A percentile compares a stretch with the other conserved stretches of the same genome.
phyloP scores from a whole-genome alignment of 768 basidiomycete species.

The Butyriboletus loyo region DNA sequence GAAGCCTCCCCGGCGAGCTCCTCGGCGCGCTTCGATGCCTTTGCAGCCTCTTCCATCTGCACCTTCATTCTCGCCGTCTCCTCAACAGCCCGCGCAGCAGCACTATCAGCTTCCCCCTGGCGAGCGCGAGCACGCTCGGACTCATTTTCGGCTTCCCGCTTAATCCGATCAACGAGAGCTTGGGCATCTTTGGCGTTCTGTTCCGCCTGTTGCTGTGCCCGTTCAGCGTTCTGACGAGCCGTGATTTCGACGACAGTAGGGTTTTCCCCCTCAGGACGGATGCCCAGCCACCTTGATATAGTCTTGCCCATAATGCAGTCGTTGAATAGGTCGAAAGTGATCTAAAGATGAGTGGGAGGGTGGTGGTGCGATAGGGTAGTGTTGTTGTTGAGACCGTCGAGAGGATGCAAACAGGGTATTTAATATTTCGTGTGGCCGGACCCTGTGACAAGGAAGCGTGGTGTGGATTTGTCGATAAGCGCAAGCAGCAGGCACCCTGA shows the following conservation, averaged over 20 bases:
- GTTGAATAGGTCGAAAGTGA: not conserved
- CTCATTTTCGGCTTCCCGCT: conserved; percentile 8
- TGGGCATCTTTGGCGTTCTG: conserved; percentile 1
- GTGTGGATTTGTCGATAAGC: not conserved
- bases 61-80: conserved; percentile 6
- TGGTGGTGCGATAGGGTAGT: not conserved
- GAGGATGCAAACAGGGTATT: not conserved
- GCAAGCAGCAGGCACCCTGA: not conserved
- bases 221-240: conserved; percentile 12
- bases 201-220: conserved; percentile 4
- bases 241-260: conserved; percentile 12
- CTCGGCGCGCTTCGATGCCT: not conserved
- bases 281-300: conserved; percentile 5
- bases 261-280: conserved; percentile 5
- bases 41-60: conserved; percentile 11
- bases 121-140: not conserved
- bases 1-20: conserved; percentile 10
- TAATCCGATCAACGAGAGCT: not conserved
- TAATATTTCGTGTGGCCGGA: not conserved
- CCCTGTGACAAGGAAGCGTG: not conserved
- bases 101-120: conserved; percentile 12
- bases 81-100: not conserved
- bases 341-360: not conserved
- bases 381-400: not conserved
- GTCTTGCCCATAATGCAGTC: conserved; percentile 5